Evolutionary conservation across 257 asterid genomes (phyloP).

Genomic region (Solanum bukasovii): DNA sequence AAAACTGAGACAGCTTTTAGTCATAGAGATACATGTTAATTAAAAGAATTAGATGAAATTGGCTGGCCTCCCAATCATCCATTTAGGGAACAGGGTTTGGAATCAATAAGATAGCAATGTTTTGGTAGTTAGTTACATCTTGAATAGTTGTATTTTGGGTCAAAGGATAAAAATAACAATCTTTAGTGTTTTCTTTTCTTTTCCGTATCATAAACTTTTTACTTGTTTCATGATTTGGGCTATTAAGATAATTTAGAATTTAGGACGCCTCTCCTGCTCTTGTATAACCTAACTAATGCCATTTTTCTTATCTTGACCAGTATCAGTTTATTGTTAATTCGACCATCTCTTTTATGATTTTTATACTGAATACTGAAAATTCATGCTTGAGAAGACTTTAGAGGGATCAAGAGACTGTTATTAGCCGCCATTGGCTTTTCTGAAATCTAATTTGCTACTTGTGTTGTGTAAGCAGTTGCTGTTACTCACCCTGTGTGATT

Average conservation of each 20-base stretch:
- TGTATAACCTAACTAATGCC: not conserved
- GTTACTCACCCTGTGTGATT: not conserved
- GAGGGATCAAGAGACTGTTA: not conserved
- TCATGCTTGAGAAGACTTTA: not conserved
- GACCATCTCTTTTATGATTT: not conserved
- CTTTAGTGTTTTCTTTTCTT: not conserved
- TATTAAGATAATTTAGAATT: not conserved
- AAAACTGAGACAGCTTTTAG: not conserved
- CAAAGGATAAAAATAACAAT: not conserved
- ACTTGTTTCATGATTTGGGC: not conserved
- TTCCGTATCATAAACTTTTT: not conserved
- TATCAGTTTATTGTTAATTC: not conserved
- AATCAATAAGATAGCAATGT: not conserved
- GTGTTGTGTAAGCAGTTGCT: not conserved
- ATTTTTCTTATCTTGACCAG: not conserved
- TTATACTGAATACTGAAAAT: not conserved
- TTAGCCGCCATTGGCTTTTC: not conserved
- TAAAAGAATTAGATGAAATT: not conserved
- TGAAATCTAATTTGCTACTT: not conserved
- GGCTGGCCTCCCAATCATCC: not conserved
- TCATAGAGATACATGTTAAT: not conserved
- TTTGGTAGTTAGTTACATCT: not conserved
- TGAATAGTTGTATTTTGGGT: not conserved
- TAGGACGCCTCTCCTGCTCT: not conserved
- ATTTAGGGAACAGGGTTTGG: not conserved